phyloP scores from a whole-genome alignment of 2,329 filamentous ascomycete species.

The Coniochaeta hoffmannii region DNA sequence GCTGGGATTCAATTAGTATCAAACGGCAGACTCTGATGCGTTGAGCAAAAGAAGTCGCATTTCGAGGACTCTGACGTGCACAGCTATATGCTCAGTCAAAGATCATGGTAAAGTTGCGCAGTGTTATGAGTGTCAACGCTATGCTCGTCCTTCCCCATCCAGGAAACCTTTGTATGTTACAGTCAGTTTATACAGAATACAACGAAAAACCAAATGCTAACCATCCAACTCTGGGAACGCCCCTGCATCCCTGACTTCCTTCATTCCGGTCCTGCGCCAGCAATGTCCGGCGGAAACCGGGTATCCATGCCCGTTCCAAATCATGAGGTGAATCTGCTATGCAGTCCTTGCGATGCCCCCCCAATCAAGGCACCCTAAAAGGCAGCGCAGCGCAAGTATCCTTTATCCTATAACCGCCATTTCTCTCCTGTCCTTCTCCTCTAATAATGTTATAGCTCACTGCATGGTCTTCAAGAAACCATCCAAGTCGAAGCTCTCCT shows the following conservation, averaged over 20 bases:
- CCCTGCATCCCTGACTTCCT: background rate
- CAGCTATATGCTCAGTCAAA: too few relatives aligned
- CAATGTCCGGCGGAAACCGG: background rate
- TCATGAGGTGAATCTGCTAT: background rate
- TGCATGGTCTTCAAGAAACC: conserved; percentile 95
- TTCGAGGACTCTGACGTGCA: too few relatives aligned
- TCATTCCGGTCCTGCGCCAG: background rate
- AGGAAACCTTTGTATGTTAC: background rate
- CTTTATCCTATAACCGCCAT: background rate
- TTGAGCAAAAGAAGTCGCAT: too few relatives aligned
- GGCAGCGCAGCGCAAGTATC: background rate
- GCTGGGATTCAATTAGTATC: too few relatives aligned
- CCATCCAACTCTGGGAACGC: background rate
- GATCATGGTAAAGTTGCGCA: too few relatives aligned
- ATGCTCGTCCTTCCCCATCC: too few relatives aligned
- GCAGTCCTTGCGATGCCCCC: background rate
- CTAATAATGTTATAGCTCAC: conserved; percentile 15
- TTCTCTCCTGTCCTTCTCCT: background rate
- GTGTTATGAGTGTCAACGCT: too few relatives aligned
- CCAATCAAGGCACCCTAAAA: background rate
- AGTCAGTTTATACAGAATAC: background rate
- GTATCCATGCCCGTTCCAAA: background rate
- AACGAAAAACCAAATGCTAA: background rate
- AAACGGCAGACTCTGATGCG: too few relatives aligned
- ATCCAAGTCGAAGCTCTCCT: conserved; percentile 95